Conservation (phyloP, 208 protist species). For the Leishmania lainsoni region DNA sequence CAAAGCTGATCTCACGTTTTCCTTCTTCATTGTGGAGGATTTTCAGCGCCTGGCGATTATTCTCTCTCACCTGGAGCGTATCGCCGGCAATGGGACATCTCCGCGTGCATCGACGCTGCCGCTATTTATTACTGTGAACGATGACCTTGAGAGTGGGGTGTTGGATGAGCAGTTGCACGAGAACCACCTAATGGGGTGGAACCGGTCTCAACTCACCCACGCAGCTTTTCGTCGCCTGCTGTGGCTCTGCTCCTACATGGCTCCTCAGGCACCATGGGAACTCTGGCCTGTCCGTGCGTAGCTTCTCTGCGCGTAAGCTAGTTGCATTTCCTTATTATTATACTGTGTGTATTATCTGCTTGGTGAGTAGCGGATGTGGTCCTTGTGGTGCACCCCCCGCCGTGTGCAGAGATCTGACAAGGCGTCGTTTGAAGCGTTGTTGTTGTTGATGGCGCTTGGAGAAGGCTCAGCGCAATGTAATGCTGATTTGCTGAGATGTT, state of each 20-base stretch:
- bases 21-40: conserved; percentile 32
- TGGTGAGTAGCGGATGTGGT: not conserved
- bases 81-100: not conserved
- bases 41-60: conserved; percentile 26
- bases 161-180: not conserved
- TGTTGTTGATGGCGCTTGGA: not conserved
- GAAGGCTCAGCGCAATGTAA: not conserved
- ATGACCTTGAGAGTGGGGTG: conserved; percentile 18
- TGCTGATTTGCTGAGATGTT: not conserved
- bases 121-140: conserved; percentile 35
- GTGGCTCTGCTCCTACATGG: conserved; percentile 13
- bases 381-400: not conserved
- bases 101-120: conserved; percentile 2
- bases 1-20: conserved; percentile 8
- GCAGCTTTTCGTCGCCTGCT: conserved; percentile 20
- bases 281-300: not conserved
- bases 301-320: not conserved
- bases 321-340: not conserved
- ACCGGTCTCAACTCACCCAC: conserved; percentile 9
- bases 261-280: conserved; percentile 24
- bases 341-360: not conserved
- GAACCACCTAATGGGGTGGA: conserved; percentile 9
- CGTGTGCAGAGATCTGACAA: not conserved
- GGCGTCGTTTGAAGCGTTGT: not conserved
- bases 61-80: conserved; percentile 9